A percentile compares a stretch with the other conserved stretches of the same genome.
Conservation (phyloP, 2,329 filamentous ascomycete species). For the Epichloe brachyelytri region DNA sequence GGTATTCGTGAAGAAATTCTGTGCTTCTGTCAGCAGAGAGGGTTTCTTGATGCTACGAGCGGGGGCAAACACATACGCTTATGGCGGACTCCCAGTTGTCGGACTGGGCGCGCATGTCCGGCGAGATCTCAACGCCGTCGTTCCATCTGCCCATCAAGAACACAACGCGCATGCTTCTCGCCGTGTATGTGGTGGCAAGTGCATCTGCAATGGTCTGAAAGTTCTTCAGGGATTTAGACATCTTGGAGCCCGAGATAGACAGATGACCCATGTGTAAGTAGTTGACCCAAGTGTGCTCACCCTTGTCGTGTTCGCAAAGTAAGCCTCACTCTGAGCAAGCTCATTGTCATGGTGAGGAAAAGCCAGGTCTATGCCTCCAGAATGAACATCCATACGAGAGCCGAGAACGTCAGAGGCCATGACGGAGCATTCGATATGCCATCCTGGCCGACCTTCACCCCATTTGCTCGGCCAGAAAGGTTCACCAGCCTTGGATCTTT, state of each 20-base stretch:
- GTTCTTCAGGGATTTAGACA: constrained; percentile 93
- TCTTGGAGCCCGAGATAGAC: constrained; percentile 75
- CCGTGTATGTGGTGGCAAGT: constrained; percentile 55
- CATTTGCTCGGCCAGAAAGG: constrained; percentile 81
- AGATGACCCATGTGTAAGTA: constrained; percentile 97
- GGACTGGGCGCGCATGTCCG: constrained; percentile 63
- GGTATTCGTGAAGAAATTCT: constrained; percentile 47
- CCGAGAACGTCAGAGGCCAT: constrained; percentile 90
- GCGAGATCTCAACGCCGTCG: constrained; percentile 81
- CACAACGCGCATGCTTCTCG: constrained; percentile 68
- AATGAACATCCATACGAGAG: constrained; percentile 79
- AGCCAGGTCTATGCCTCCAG: constrained; percentile 78
- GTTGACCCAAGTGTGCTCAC: constrained; percentile 70
- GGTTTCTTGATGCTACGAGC: background rate
- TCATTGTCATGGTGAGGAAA: constrained; percentile 95
- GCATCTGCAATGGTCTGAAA: constrained; percentile 89
- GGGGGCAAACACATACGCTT: constrained; percentile 32
- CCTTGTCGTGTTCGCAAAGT: constrained; percentile 42
- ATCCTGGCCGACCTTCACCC: constrained; percentile 79
- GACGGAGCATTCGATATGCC: constrained; percentile 95
- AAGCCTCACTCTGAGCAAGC: constrained; percentile 80
- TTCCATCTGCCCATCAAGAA: constrained; percentile 85
- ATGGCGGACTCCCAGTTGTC: constrained; percentile 70
- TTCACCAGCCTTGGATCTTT: constrained; percentile 81
- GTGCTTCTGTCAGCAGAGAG: background rate